A percentile compares a stretch with the other conserved stretches of the same genome.
These are phyloP conservation scores for Neofusicoccum sp. DNA, from an alignment of 2,329 filamentous ascomycete genomes.

Conservation along the genomic window DNA sequence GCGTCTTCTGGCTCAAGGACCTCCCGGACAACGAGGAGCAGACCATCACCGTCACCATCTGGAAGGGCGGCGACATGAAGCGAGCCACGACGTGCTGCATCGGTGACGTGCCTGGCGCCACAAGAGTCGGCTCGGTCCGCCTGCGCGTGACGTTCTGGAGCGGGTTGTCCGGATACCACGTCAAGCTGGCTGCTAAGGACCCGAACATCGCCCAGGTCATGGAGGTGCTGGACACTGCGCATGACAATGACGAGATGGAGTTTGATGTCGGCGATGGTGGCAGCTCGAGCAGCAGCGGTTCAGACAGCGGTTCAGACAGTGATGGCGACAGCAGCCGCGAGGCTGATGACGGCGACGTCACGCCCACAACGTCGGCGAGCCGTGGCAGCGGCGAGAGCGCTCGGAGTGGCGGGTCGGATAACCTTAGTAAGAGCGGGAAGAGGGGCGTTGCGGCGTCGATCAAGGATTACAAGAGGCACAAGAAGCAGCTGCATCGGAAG, in stretches of 20 bases:
- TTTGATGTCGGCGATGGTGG: conserved; percentile 28
- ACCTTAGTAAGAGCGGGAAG: conserved; percentile 33
- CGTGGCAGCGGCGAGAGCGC: conserved; percentile 25
- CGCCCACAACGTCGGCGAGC: conserved; percentile 27
- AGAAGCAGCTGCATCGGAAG: conserved; percentile 61
- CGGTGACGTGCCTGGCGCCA: conserved; percentile 39
- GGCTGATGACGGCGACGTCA: conserved; percentile 21
- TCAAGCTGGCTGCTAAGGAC: conserved; percentile 54
- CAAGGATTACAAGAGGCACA: conserved; percentile 60
- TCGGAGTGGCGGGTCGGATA: not conserved
- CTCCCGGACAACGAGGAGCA: conserved; percentile 65
- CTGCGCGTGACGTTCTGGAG: conserved; percentile 60
- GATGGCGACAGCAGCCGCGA: conserved; percentile 22
- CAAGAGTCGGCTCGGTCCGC: conserved; percentile 57
- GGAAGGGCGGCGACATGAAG: conserved; percentile 60
- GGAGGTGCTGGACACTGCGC: conserved; percentile 62
- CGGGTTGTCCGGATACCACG: conserved; percentile 61
- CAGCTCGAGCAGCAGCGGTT: conserved; percentile 7
- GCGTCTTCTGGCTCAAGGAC: conserved; percentile 68
- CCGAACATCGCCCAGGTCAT: conserved; percentile 58
- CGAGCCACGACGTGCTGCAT: conserved; percentile 50
- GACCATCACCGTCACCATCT: conserved; percentile 60
- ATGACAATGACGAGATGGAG: conserved; percentile 53
- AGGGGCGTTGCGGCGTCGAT: conserved; percentile 52
- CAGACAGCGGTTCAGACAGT: conserved; percentile 15